phyloP scores from a whole-genome alignment of 805 yeast genomes.

The Priceomyces carsonii region DNA sequence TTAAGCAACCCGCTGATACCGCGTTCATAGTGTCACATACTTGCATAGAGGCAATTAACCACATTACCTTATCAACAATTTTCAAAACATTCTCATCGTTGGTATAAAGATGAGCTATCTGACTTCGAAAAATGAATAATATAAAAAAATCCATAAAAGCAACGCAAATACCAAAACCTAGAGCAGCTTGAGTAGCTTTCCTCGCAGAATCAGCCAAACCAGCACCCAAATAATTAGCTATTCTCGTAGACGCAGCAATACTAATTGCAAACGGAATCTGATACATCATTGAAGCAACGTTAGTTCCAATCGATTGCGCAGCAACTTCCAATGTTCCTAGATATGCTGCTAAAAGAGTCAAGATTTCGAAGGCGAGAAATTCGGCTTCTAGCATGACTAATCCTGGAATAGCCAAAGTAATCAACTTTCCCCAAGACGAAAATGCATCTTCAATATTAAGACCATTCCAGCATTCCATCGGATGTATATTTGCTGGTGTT shows the following conservation, averaged over 20 bases:
- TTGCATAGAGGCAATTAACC: conserved; percentile 69
- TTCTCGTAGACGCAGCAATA: conserved; percentile 57
- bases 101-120: conserved; percentile 52
- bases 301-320: conserved; percentile 45
- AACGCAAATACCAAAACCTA: conserved; percentile 35
- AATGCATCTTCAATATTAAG: conserved; percentile 40
- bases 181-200: conserved; percentile 36
- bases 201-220: conserved; percentile 38
- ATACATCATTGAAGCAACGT: conserved; percentile 56
- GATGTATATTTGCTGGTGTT: conserved; percentile 52
- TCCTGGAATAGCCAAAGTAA: conserved; percentile 53
- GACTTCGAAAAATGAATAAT: conserved; percentile 30
- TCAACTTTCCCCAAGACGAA: conserved; percentile 45
- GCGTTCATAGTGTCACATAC: conserved; percentile 69
- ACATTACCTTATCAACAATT: conserved; percentile 52
- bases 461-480: conserved; percentile 49
- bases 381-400: conserved; percentile 61
- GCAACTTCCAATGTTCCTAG: conserved; percentile 55
- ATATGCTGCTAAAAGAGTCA: conserved; percentile 55
- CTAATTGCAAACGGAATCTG: conserved; percentile 62
- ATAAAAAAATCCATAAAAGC: conserved; percentile 33
- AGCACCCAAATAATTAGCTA: conserved; percentile 58
- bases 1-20: conserved; percentile 70
- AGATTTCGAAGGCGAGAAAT: conserved; percentile 57
- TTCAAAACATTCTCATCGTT: conserved; percentile 56